phyloP scores from a whole-genome alignment of 2,329 filamentous ascomycete species.

The Fusarium pseudonygamai region DNA sequence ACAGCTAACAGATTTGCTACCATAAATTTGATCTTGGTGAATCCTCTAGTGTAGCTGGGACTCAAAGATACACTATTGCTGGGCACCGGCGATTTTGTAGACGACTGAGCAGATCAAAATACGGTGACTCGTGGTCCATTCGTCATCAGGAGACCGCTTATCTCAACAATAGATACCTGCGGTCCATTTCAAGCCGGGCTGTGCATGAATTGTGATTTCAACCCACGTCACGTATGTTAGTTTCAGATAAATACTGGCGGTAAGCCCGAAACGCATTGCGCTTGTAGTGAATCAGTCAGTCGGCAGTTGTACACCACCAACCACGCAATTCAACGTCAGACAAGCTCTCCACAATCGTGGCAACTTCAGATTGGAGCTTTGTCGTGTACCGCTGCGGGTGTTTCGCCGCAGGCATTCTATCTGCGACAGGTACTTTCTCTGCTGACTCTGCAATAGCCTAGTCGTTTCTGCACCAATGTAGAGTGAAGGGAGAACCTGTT shows the following conservation, averaged over 20 bases:
- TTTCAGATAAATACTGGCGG: neutral
- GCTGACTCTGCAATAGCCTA: neutral
- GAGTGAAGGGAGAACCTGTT: neutral
- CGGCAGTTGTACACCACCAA: neutral
- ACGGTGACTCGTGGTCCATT: neutral
- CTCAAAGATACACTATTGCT: neutral
- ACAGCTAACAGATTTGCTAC: too few relatives aligned
- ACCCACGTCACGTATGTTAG: neutral
- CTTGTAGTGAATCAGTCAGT: neutral
- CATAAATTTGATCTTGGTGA: too few relatives aligned
- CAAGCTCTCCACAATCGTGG: neutral
- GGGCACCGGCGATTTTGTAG: neutral
- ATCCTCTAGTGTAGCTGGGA: neutral
- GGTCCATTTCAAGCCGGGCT: neutral
- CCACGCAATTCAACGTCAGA: neutral
- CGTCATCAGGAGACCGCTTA: neutral
- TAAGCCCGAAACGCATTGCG: neutral
- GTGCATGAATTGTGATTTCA: neutral
- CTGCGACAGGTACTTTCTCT: neutral
- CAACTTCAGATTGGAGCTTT: neutral
- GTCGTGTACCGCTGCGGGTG: neutral
- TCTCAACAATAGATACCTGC: neutral
- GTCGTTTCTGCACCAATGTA: too few relatives aligned
- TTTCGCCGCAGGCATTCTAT: neutral
- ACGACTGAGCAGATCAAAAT: neutral